A percentile compares a stretch with the other conserved stretches of the same genome.
Evolutionary conservation across 148 eudicot species (phyloP).

Genomic region (Rhododendron simsii): DNA sequence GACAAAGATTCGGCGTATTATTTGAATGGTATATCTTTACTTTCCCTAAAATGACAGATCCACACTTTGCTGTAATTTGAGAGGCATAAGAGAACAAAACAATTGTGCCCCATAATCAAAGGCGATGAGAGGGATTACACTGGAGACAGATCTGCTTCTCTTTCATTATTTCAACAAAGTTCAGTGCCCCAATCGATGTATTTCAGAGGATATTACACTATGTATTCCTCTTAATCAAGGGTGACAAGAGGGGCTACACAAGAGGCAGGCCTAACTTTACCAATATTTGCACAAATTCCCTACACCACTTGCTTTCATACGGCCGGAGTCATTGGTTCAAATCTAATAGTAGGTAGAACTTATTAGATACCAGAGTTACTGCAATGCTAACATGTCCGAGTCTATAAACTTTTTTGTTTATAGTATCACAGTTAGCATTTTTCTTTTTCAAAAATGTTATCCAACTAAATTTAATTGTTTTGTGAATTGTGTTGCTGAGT

Average conservation of each 20-base stretch:
- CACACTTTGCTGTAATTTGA: background rate
- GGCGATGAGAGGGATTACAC: background rate
- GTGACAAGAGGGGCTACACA: background rate
- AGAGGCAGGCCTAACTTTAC: background rate
- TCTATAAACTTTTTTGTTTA: background rate
- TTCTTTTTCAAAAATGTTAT: background rate
- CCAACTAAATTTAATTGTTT: background rate
- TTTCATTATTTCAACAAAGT: background rate
- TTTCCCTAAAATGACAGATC: background rate
- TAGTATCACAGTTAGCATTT: background rate
- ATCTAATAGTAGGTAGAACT: too few relatives aligned
- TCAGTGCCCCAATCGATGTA: background rate
- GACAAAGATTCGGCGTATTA: background rate
- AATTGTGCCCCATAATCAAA: background rate
- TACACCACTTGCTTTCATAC: background rate
- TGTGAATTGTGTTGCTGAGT: background rate
- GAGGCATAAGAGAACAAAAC: background rate
- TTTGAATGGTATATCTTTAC: background rate
- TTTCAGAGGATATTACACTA: background rate
- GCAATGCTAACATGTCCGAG: background rate
- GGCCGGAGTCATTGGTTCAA: background rate
- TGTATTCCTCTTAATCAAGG: background rate
- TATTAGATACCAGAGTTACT: background rate
- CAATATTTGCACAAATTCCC: background rate
- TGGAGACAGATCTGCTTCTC: background rate